Evolutionary conservation across 106 monocot genomes (phyloP).

Genomic region (Amphibolis antarctica): DNA sequence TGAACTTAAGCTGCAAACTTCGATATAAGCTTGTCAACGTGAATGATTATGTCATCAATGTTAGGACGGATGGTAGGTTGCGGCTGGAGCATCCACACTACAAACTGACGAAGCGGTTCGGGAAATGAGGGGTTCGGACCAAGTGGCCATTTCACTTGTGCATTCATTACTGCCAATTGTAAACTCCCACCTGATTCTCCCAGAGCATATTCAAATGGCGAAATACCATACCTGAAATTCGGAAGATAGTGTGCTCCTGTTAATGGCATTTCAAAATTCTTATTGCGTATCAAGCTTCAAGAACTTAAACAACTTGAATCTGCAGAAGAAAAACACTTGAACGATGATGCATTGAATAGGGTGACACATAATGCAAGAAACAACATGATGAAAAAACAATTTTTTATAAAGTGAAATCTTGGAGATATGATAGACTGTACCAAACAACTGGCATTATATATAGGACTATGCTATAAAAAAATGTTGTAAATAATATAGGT

Average conservation of each 20-base stretch:
- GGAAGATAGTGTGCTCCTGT: neutral
- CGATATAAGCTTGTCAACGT: conserved; percentile 77
- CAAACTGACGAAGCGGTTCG: conserved; percentile 66
- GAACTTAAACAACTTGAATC: neutral
- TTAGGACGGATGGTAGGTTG: conserved; percentile 61
- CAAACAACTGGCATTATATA: too few species aligned
- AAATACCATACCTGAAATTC: conserved; percentile 57
- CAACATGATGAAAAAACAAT: too few species aligned
- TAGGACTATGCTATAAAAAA: too few species aligned
- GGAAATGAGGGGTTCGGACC: conserved; percentile 58
- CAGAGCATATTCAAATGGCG: conserved; percentile 81
- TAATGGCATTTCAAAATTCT: neutral
- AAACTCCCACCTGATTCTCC: conserved; percentile 83
- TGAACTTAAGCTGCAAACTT: conserved; percentile 51
- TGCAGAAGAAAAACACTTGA: too few species aligned
- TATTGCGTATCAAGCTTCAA: neutral
- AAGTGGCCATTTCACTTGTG: conserved; percentile 73
- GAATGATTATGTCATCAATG: conserved; percentile 73
- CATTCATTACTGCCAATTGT: conserved; percentile 64
- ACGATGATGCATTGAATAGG: too few species aligned
- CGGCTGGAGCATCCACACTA: conserved; percentile 88
- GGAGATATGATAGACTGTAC: too few species aligned
- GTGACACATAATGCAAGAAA: too few species aligned
- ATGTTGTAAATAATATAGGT: too few species aligned
- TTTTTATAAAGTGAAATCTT: too few species aligned